Conservation (phyloP, 2,329 filamentous ascomycete species). For the Xylariaceae sp. region DNA sequence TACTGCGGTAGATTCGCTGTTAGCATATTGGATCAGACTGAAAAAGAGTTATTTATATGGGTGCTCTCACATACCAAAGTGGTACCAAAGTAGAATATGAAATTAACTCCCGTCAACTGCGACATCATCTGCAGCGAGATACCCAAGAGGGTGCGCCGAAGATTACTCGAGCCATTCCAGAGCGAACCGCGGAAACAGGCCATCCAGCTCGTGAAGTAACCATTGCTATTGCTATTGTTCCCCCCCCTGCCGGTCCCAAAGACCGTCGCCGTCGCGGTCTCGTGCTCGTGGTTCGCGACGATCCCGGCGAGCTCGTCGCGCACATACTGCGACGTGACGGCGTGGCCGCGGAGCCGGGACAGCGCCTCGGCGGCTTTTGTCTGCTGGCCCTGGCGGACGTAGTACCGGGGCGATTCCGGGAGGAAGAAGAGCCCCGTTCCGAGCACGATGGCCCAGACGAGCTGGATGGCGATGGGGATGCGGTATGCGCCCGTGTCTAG, state of each 20-base stretch:
- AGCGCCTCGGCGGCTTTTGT: slow-evolving; percentile 59
- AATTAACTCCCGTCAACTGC: slow-evolving; percentile 80
- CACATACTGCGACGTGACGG: slow-evolving; percentile 66
- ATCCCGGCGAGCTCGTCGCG: slow-evolving; percentile 78
- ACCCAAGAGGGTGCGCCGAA: slow-evolving; percentile 66
- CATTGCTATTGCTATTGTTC: slow-evolving; percentile 57
- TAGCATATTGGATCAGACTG: no score
- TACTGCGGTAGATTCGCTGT: no score
- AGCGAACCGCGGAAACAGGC: slow-evolving; percentile 71
- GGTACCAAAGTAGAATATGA: slow-evolving; percentile 63
- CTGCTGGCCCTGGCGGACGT: slow-evolving; percentile 69
- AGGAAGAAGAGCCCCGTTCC: slow-evolving; percentile 66
- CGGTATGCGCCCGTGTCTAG: slow-evolving; percentile 64
- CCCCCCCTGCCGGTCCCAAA: no score
- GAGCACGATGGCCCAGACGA: slow-evolving; percentile 74
- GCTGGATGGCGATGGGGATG: slow-evolving; percentile 75
- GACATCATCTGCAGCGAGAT: slow-evolving; percentile 77
- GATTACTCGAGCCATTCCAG: slow-evolving; percentile 56
- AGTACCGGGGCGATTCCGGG: slow-evolving; percentile 82
- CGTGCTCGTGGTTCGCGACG: slow-evolving; percentile 83
- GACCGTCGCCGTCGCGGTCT: slow-evolving; percentile 64
- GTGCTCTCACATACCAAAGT: slow-evolving; percentile 46
- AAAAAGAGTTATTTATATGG: neutral
- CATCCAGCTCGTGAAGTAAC: slow-evolving; percentile 61
- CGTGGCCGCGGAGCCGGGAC: slow-evolving; percentile 67